A percentile compares a stretch with the other conserved stretches of the same genome.
Conservation (phyloP, 305 asterid species). For the Plantago coronopus region DNA sequence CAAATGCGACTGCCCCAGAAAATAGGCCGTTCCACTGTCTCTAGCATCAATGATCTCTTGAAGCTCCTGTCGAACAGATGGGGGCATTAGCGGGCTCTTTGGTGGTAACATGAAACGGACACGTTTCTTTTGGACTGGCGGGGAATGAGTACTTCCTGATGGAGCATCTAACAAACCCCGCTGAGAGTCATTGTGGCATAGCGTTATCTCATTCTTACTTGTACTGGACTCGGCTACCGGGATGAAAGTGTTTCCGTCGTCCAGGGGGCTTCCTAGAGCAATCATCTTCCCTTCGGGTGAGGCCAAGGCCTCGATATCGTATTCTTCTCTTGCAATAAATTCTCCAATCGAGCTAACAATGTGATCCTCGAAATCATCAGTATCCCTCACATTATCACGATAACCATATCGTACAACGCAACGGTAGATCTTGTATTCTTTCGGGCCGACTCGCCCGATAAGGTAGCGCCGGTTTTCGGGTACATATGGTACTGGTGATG, state of each 20-base stretch:
- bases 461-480: constrained; percentile 56
- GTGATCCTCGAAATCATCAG: constrained; percentile 73
- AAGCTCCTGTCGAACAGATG: constrained; percentile 57
- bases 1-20: constrained; percentile 75
- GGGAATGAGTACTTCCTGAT: constrained; percentile 23
- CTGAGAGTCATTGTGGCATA: constrained; percentile 25
- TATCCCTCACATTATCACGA: constrained; percentile 57
- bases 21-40: constrained; percentile 83
- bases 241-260: constrained; percentile 46
- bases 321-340: constrained; percentile 57
- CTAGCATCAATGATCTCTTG: constrained; percentile 68
- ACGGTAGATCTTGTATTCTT: constrained; percentile 62
- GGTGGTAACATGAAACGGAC: constrained; percentile 64
- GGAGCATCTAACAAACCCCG: constrained; percentile 29
- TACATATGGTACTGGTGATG: constrained; percentile 60
- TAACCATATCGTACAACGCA: constrained; percentile 79
- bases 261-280: constrained; percentile 46
- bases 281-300: constrained; percentile 71
- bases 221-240: constrained; percentile 33
- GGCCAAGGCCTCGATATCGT: constrained; percentile 40
- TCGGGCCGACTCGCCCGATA: constrained; percentile 77
- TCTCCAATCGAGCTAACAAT: constrained; percentile 78
- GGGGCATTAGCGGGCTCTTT: constrained; percentile 50
- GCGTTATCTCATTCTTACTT: constrained; percentile 7
- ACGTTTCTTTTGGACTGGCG: constrained; percentile 30